Base-by-base conservation (phyloP, 345 rosid genomes). In the Limnanthes douglasii region DNA sequence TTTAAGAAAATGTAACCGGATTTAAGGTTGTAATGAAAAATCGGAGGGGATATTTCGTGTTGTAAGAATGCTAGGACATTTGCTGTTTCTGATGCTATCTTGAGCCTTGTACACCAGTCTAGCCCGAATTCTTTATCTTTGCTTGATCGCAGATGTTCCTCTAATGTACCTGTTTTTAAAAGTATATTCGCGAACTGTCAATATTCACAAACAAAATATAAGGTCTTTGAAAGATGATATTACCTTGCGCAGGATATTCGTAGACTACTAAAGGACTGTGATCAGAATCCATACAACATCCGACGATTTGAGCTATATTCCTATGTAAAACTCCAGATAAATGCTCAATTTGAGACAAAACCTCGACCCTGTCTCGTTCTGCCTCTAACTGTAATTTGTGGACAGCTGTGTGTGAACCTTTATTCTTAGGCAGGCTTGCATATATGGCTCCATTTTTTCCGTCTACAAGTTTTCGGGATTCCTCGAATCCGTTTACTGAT, bases 31-130 rank as follows among this genome's bases (percentile, higher is more conserved):
- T 56, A 55, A 51, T 80, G 93, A 33, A 67, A 37, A 4, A 85
- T 44, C n/a, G 90, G 68, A 13, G 93, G 96, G 42, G 62, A 65
- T 3, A 65, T 65, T 42, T 80, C 90, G 37, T 48, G 56, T 28
- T 74, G 90, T 31, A 80, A 57, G 37, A 76, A 62, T 3, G 88
- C 79, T 3, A 79, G 65, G 24, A 69, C 34, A 11, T 59, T 59
- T 9, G 93, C 82, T 9, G 73, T 70, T 59, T 79, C 88, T 6
- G 88, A 68, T 14, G 69, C 75, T 45, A 73, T 61, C 44, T 37
- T 57, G 33, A 76, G 52, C 61, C 93, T 74, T 24, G 44, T 76
- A 32, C 50, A 61, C 96, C 93, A 85, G 43, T 76, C 82, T 36
- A 79, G 77, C 6, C 73, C 64, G 4, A 36, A n/a, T 31, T 56